Base-by-base conservation (phyloP, 2,329 filamentous ascomycete species). In the Dothiorella sarmentorum region DNA sequence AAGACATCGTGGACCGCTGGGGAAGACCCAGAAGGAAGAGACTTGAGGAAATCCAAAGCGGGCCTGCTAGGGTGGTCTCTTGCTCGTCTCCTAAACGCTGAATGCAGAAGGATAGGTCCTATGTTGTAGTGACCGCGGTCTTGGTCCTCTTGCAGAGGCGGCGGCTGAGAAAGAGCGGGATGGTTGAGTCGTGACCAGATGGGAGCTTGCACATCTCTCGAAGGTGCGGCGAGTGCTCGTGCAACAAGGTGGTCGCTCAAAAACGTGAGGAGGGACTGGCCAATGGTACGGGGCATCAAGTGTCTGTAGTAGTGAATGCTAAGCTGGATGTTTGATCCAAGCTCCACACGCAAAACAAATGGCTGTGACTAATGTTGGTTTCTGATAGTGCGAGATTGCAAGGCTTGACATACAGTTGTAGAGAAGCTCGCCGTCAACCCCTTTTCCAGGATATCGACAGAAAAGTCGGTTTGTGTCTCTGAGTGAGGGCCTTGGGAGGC, bases 341-440 rank as follows among this genome's bases (percentile, higher is more conserved):
- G 37, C 56, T 51, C 44, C 56, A 58, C 35, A 15, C 44, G 56
- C 29, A 58, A 42, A 47, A 49, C 29, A 27, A 58, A 51, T 38
- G 56, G 56, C 56, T 58, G 26, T 13, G 38, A n/a, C 18, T 15
- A 33, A 7, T 7, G 13, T 58, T 37, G 52, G 37, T n/a, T 18
- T n/a, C 11, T n/a, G 7, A 11, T 17, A 40, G n/a, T 31, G 22
- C 11, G 17, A 10, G 7, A 10, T n/a, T 11, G 18, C 3, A 6
- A 13, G 11, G 20, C 22, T 22, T 17, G 17, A 26, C 43, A 31
- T 31, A 57, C 55, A 11, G 43, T 57, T 13, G 55, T 31, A 18
- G 55, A 58, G 24, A 51, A 31, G 26, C 20, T 49, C 20, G 56
- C 44, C 6, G 56, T 58, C 24, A 40, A 17, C 43, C 56, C 56